phyloP scores from a whole-genome alignment of 208 protist species.

The Balamuthia mandrillaris region DNA sequence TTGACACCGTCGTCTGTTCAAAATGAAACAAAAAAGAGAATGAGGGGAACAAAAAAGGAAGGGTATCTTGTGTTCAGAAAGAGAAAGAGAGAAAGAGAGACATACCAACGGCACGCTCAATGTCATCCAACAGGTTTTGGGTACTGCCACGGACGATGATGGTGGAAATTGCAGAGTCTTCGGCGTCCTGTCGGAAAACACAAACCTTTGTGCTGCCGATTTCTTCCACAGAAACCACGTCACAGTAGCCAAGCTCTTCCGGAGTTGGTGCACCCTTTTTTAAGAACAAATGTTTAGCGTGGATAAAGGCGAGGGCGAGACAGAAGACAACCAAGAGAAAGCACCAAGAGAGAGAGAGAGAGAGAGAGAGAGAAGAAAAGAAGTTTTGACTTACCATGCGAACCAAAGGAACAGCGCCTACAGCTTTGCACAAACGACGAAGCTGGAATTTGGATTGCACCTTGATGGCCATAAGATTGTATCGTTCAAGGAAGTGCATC shows the following conservation, averaged over 20 bases:
- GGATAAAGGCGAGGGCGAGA: too few species aligned
- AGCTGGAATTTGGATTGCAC: conserved; percentile 98
- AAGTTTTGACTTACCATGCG: conserved; percentile 71
- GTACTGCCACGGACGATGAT: conserved; percentile 98
- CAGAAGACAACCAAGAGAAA: too few species aligned
- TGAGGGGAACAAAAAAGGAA: conserved; percentile 10
- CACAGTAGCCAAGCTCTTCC: conserved; percentile 94
- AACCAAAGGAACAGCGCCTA: conserved; percentile 89
- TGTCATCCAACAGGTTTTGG: conserved; percentile 95
- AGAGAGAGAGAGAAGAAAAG: background rate
- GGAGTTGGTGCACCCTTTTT: conserved; percentile 72
- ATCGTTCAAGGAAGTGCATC: conserved; percentile 97
- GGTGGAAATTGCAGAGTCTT: conserved; percentile 78
- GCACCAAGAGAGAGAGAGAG: background rate
- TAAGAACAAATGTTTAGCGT: too few species aligned
- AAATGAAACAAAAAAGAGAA: background rate
- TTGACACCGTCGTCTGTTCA: conserved; percentile 95
- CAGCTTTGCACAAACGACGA: conserved; percentile 92
- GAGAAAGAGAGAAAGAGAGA: background rate
- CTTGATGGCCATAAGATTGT: conserved; percentile 96
- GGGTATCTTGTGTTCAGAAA: too few species aligned
- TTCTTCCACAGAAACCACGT: conserved; percentile 89
- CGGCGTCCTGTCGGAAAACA: conserved; percentile 87
- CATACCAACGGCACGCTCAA: conserved; percentile 78
- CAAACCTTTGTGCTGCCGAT: conserved; percentile 91